Evolutionary conservation across 192 early-diverging fungal genomes (phyloP), one percentile per base, ranked within the genome.

Genomic region (Thamnidium elegans): DNA sequence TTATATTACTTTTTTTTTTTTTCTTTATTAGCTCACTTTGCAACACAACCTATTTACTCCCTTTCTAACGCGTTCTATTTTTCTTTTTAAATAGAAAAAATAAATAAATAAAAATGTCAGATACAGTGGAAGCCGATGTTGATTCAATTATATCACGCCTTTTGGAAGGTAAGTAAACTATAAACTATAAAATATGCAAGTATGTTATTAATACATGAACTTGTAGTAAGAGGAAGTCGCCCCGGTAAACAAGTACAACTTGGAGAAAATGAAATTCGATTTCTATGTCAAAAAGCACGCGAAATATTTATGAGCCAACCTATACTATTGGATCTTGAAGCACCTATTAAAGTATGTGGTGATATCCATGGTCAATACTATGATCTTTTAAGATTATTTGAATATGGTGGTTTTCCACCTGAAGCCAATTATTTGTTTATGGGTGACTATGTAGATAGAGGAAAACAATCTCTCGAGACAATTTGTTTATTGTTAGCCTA

Each of bases 201-300:
- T 15, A 9, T 13, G 44, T 45, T 45, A 13, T 15, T 45, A 45
- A 5, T 10, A 53, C 14, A 34, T 34, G 13, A 39, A 39, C 36
- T 6, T 13, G 1, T 76, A 98, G 96, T 98, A 54, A 84, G 96
- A 68, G 96, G 96, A 66, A 89, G 90, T 69, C 84, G 94, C 65
- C 96, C 96, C 30, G 96, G 96, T 17, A 94, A 95, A 74, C 94
- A 98, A 79, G 96, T 98, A n/a, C 91, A 94, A 72, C 89, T 98
- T 39, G 87, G 86, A 46, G 96, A 98, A 76, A 80, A 91, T 67
- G 96, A 98, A 84, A 95, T 98, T 73, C 88, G 90, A 67, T 96
- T 86, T 79, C 81, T 98, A 46, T 98, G 96, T 83, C 90, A 86
- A 62, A 95, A 90, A 63, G 90, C 93, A 42, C 86, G 96, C 50